Evolutionary conservation across 257 asterid species (phyloP), one percentile per base, ranked within the genome.

Genomic region (Mitragyna speciosa): DNA sequence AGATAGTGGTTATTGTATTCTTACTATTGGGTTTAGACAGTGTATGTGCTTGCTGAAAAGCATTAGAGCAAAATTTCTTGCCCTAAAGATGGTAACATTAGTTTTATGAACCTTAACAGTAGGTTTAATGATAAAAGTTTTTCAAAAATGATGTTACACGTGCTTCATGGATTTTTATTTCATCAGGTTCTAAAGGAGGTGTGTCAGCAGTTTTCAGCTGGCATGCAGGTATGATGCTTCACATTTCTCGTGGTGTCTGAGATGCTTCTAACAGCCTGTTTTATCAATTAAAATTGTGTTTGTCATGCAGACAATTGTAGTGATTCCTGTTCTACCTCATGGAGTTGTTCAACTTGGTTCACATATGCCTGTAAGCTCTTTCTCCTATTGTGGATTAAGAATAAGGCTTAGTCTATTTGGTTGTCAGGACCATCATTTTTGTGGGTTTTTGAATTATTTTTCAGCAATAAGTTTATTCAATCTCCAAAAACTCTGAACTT

Each of bases 291-390:
- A 45, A 45, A 20, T 14, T 71, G 7, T 51, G 59, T 70, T 79
- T 72, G 68, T 54, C 47, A 59, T 84, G 86, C 90, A 95, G 99
- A 93, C 99, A 12, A 78, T 95, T 84, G 96, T 91, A 45, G 95
- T 91, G 65, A 82, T 95, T 78, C 99, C 98, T 28, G 95, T 93
- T 78, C 91, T 93, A 80, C 98, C 99, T 47, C 97, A 92, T 72
- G 99, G 99, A 2, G 95, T 95, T 73, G 91, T 95, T 80, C 99
- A 93, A 76, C 90, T 93, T 85, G 99, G 98, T 83, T 95, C 99
- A 41, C 72, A 49, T 84, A 73, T 87, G 78, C 56, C 72, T 24
- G 97, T 84, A 83, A 84, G 92, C 85, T 72, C 65, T 45, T 73
- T 75, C 59, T 79, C 16, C 66, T 45, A 43, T 59, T 39, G 33